phyloP scores from a whole-genome alignment of 306 rosid genomes.

The Cicer yamashitae region DNA sequence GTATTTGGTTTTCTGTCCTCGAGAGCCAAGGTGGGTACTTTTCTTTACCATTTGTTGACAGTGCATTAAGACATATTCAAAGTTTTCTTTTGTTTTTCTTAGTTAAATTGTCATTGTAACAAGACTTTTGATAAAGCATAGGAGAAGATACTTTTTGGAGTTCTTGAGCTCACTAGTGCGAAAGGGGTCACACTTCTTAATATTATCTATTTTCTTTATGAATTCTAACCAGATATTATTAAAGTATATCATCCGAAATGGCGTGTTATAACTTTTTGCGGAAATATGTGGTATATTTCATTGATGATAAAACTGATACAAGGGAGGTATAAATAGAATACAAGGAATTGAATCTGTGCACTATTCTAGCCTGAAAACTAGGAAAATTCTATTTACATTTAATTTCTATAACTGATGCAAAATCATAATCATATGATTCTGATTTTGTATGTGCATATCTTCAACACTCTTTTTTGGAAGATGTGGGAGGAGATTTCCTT shows the following conservation, averaged over 20 bases:
- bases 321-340: too few relatives aligned
- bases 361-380: too few relatives aligned
- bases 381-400: too few relatives aligned
- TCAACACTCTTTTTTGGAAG: too few relatives aligned
- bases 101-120: constrained; percentile 1
- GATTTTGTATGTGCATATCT: too few relatives aligned
- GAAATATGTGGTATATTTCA: too few relatives aligned
- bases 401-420: too few relatives aligned
- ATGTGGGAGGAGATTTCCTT: too few relatives aligned
- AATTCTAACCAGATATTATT: constrained; percentile 18
- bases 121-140: constrained; percentile 17
- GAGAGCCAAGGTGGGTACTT: constrained; percentile 67
- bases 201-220: not conserved
- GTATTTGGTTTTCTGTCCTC: constrained; percentile 71
- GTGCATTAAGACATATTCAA: not conserved
- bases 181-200: not conserved
- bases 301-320: too few relatives aligned
- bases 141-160: not conserved
- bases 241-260: not conserved
- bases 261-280: too few relatives aligned
- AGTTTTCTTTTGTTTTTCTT: constrained; percentile 10
- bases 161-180: not conserved
- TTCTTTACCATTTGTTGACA: constrained; percentile 34
- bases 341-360: too few relatives aligned
- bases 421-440: too few relatives aligned